Base-by-base conservation (phyloP, 2,329 filamentous ascomycete genomes). In the Aureobasidium sp. region DNA sequence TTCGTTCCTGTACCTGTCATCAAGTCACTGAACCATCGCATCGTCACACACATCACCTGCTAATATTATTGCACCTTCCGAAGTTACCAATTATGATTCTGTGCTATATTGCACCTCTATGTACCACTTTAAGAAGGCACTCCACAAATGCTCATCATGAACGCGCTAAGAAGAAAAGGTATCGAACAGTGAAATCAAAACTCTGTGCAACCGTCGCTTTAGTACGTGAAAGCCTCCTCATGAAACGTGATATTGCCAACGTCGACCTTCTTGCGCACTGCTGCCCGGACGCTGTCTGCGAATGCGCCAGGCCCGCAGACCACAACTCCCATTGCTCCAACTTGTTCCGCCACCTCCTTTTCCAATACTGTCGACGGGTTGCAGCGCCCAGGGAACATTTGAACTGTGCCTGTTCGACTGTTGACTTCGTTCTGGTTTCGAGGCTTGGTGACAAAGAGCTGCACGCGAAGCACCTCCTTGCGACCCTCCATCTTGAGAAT, bases 211-310 rank as follows among this genome's bases (percentile, higher is more conserved):
- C 49, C 30, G 4, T 36, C 32, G 45, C 62, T 36, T 45, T 64
- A 86, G 76, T 85, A 86, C 1, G 83, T 86, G 72, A 87, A 87
- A 42, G 82, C 82, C 74, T 87, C 85, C 70, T 87, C 85, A 25
- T 83, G 77, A 71, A 86, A 86, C 72, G 86, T 84, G 9, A 87
- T 72, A 54, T 76, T 75, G 41, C 79, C 81, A 7, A 81, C 80
- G 29, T 76, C 74, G 32, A 83, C 77, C 64, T 79, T 76, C 32
- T 73, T 74, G 48, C 85, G 72, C 16, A 81, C 78, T 2, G 83
- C 83, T 21, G 75, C 75, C 32, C 85, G 68, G 1, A 87, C 84
- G 57, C 81, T 80, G 74, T 87, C 85, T 0, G 83, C 80, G 72
- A 87, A 84, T 1, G 81, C 81, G 5, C 85, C 85, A 8, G 82